Evolutionary conservation across 345 rosid species (phyloP).

Genomic region (Ceriops zippeliana): DNA sequence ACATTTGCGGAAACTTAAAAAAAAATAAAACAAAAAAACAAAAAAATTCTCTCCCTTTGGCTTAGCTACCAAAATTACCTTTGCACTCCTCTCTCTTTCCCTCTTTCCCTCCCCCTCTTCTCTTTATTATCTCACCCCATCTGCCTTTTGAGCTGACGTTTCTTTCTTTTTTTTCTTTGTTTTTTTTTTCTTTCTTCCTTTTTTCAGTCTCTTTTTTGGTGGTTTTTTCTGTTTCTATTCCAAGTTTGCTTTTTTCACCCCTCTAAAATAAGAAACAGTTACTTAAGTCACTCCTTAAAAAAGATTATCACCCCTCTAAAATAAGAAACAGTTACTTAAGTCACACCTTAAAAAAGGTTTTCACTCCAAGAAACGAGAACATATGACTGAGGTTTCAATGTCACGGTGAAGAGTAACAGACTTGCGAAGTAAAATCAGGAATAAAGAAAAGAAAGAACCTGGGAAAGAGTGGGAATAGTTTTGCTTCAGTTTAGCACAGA

Average conservation of each 20-base stretch:
- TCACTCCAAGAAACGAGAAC: background rate
- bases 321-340: too few relatives aligned
- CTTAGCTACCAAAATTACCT: background rate
- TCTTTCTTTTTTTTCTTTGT: background rate
- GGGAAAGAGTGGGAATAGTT: too few relatives aligned
- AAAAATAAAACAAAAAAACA: too few relatives aligned
- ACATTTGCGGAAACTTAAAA: slow-evolving; percentile 53
- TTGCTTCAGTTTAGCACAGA: slow-evolving; percentile 10
- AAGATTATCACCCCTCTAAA: background rate
- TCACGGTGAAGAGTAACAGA: background rate
- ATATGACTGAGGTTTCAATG: background rate
- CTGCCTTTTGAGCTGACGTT: slow-evolving; percentile 32
- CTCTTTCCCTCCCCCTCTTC: slow-evolving; percentile 15
- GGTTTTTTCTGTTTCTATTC: slow-evolving; percentile 6
- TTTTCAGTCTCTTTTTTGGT: slow-evolving; percentile 8
- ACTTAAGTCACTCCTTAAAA: too few relatives aligned
- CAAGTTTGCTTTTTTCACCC: background rate
- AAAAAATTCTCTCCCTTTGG: slow-evolving; percentile 5
- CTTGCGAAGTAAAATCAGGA: too few relatives aligned
- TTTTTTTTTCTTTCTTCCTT: background rate
- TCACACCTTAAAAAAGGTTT: too few relatives aligned
- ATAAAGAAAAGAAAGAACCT: too few relatives aligned
- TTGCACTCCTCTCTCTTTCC: slow-evolving; percentile 6
- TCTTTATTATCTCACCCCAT: slow-evolving; percentile 38
- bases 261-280: too few relatives aligned